Evolutionary conservation across 2,329 filamentous ascomycete genomes (phyloP), one percentile per base, ranked within the genome.

Genomic region (Cladosporium halotolerans): DNA sequence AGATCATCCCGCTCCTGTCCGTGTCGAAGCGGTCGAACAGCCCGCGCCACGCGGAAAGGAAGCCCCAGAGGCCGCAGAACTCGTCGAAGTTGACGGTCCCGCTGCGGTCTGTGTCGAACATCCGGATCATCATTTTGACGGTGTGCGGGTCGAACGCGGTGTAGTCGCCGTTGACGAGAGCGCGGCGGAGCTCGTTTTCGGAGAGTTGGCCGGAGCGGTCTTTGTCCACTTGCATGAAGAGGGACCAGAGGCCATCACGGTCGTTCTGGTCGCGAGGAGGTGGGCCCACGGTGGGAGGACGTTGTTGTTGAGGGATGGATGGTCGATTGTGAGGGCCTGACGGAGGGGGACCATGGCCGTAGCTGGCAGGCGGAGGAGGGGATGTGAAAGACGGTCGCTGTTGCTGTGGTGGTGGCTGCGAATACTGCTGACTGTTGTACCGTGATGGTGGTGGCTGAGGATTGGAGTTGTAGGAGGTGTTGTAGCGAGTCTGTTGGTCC

Each of bases 111-210:
- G 86, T 88, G 73, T 97, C 92, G 73, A 99, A 99, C 93, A 99
- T 97, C 67, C 91, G 87, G 62, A 99, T 96, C 91, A 99, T 96
- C 89, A 97, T 96, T 66, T 86, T 86, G 60, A 97, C 91, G 1
- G 93, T 99, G 63, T 96, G 88, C 4, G 84, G 80, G 71, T 99
- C 91, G 70, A 99, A 99, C 4, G 89, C 82, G 1, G 89, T 89
- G 82, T 89, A 96, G 77, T 99, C 93, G 52, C 91, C 92, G 68
- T 99, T 99, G 55, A 97, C 91, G 5, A 99, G 83, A 16, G 93
- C 93, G 1, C 88, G 85, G 9, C 88, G 86, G 40, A 99, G 84
- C 71, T 97, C 92, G 48, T 79, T 79, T 72, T 96, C 91, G 2
- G 87, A 90, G 44, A 99, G 80, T 59, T 90, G 83, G 16, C 92